Evolutionary conservation across 2,329 filamentous ascomycete species (phyloP).

Genomic region (Grosmannia clavigera): DNA sequence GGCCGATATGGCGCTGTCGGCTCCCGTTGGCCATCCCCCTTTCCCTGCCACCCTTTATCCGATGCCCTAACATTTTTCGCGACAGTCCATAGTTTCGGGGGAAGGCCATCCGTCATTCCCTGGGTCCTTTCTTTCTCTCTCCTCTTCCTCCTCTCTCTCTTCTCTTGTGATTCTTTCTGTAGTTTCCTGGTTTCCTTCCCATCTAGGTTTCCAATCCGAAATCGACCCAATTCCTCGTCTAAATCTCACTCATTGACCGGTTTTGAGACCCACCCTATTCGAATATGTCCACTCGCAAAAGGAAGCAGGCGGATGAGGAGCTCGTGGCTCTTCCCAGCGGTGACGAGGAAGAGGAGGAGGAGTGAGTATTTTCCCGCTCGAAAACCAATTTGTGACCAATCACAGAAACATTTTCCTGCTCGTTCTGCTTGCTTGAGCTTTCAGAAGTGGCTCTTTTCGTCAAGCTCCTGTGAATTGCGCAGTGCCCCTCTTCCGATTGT

Average conservation of each 20-base stretch:
- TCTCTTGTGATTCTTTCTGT: conserved; percentile 8
- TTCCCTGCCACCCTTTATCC: not conserved
- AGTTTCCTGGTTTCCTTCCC: conserved; percentile 1
- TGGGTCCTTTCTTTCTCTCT: conserved; percentile 1
- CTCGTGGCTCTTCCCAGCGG: conserved; percentile 41
- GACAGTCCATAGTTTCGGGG: not conserved
- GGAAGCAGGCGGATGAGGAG: conserved; percentile 41
- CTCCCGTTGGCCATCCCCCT: not conserved
- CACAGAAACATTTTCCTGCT: not conserved
- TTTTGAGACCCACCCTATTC: conserved; percentile 1
- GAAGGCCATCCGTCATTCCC: conserved; percentile 2
- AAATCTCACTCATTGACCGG: not conserved
- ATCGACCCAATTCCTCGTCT: not conserved
- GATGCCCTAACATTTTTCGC: conserved; percentile 3
- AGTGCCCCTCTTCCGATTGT: not conserved
- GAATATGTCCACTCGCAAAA: conserved; percentile 39
- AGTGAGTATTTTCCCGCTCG: conserved; percentile 28
- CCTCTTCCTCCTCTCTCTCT: conserved; percentile 1
- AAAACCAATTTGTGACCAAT: conserved; percentile 7
- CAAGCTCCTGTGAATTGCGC: not conserved
- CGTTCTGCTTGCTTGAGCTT: not conserved
- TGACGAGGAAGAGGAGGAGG: conserved; percentile 36
- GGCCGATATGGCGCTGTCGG: not conserved
- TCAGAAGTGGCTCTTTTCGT: not conserved
- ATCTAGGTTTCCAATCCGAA: conserved; percentile 1